Evolutionary conservation across 768 basidiomycete genomes (phyloP).

Genomic region (Tubosaeta sp.): DNA sequence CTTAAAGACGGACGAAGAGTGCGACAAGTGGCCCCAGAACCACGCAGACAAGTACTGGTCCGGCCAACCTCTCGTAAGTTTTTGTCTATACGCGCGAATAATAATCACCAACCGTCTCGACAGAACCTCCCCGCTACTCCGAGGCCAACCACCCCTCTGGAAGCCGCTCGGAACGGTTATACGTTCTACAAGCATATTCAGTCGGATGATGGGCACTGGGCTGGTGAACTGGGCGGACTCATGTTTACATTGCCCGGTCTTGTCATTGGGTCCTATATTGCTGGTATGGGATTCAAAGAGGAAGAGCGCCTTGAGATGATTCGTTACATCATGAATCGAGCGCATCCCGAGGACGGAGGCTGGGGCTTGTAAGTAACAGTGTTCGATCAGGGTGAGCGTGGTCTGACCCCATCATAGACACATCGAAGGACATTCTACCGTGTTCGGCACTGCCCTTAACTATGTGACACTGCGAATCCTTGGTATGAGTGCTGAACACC

Average conservation of each 20-base stretch:
- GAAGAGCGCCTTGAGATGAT: too few relatives aligned
- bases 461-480: too few relatives aligned
- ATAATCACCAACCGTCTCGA: background rate
- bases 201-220: too few relatives aligned
- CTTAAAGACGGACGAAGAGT: too few relatives aligned
- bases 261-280: too few relatives aligned
- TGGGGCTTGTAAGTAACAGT: conserved; percentile 83
- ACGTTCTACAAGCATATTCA: too few relatives aligned
- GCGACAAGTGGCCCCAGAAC: too few relatives aligned
- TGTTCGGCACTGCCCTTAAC: too few relatives aligned
- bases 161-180: conserved; percentile 52
- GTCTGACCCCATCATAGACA: conserved; percentile 50
- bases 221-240: too few relatives aligned
- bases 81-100: background rate
- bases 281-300: too few relatives aligned
- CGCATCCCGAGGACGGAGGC: conserved; percentile 80
- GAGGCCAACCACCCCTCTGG: conserved; percentile 59
- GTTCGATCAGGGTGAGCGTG: background rate
- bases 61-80: conserved; percentile 67
- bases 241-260: too few relatives aligned
- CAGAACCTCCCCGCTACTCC: conserved; percentile 64
- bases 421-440: conserved; percentile 44
- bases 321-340: conserved; percentile 51
- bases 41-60: conserved; percentile 25
- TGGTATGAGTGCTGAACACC: conserved; percentile 57